Percentiles rank a stretch among this genome's conserved stretches.
Conservation (phyloP, 2,329 filamentous ascomycete species). For the Trichoderma atrobrunneum region DNA sequence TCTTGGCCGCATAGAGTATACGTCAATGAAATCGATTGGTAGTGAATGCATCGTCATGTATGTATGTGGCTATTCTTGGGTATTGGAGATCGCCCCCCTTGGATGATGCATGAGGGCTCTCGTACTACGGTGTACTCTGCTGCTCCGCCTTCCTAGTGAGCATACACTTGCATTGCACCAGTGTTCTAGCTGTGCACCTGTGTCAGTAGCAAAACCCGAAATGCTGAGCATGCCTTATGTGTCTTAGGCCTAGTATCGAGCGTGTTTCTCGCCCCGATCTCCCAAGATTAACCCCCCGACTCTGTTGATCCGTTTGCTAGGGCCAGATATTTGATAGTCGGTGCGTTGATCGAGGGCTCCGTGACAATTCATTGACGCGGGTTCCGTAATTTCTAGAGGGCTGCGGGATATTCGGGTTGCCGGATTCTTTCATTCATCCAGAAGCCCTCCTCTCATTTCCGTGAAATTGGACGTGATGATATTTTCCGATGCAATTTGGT, state of each 20-base stretch:
- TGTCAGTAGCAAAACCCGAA: neutral
- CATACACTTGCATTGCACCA: neutral
- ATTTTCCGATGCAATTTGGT: neutral
- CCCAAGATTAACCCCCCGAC: neutral
- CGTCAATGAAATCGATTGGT: conserved; percentile 5
- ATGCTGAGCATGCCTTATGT: neutral
- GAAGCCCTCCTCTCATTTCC: conserved; percentile 3
- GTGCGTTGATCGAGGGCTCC: neutral
- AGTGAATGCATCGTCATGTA: neutral
- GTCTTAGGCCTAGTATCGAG: neutral
- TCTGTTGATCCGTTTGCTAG: neutral
- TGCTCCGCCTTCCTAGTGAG: neutral
- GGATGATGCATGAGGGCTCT: neutral
- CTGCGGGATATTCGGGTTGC: neutral
- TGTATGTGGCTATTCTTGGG: conserved; percentile 1
- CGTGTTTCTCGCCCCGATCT: neutral
- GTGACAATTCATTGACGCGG: neutral
- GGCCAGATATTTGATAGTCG: neutral
- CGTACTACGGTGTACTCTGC: neutral
- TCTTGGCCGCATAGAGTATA: neutral
- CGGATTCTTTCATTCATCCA: neutral
- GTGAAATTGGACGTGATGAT: neutral
- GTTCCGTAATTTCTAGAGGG: neutral
- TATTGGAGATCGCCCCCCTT: neutral
- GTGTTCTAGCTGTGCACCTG: neutral